Conservation (phyloP, 192 early-diverging fungal genomes). For the Rhizophagus prolifer region DNA sequence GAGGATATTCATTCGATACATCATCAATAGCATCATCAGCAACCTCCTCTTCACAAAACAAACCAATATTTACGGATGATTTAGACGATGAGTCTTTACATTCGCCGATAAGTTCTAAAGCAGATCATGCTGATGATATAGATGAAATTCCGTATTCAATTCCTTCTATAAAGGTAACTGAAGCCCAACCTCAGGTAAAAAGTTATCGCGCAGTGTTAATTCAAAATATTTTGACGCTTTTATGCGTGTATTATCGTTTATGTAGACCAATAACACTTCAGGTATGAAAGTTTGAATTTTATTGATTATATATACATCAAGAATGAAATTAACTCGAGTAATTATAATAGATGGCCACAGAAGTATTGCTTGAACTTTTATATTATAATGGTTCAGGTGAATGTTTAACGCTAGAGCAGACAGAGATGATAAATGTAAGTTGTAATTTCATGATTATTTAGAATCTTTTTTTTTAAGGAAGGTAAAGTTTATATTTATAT, state of each 20-base stretch:
- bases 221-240: background rate
- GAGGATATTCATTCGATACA: conserved; percentile 5
- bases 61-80: background rate
- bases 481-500: conserved; percentile 30
- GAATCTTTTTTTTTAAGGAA: conserved; percentile 26
- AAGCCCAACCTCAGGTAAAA: background rate
- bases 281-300: conserved; percentile 11
- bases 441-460: conserved; percentile 28
- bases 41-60: background rate
- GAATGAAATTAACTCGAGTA: conserved; percentile 28
- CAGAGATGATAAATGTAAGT: conserved; percentile 27
- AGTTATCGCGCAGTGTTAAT: conserved; percentile 5
- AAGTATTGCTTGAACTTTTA: conserved; percentile 42
- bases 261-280: conserved; percentile 21
- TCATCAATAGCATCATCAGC: conserved; percentile 17
- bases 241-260: conserved; percentile 6
- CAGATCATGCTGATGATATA: background rate
- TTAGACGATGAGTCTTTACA: background rate
- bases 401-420: background rate
- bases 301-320: conserved; percentile 8
- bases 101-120: background rate
- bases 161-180: conserved; percentile 5
- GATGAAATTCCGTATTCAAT: background rate
- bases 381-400: conserved; percentile 36
- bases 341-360: conserved; percentile 41